Conservation (phyloP, 2,329 filamentous ascomycete genomes). For the Lachnellula arida region DNA sequence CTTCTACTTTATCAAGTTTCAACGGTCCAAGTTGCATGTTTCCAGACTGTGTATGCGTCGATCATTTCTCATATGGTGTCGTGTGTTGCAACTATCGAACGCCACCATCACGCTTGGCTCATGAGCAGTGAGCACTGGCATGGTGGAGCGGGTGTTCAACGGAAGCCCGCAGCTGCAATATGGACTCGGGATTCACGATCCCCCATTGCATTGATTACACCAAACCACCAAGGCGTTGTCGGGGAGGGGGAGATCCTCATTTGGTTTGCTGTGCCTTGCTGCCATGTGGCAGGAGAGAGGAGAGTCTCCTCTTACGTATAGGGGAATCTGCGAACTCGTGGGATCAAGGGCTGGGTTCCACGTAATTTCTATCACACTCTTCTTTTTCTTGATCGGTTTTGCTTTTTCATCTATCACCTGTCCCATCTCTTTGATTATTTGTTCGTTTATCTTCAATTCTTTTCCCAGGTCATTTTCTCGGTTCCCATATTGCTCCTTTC, state of each 20-base stretch:
- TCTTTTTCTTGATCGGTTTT: background rate
- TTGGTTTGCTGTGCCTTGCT: slow-evolving; percentile 2
- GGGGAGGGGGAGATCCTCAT: background rate
- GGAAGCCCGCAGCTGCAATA: slow-evolving; percentile 4
- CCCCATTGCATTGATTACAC: background rate
- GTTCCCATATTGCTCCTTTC: background rate
- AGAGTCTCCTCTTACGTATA: background rate
- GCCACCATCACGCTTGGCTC: background rate
- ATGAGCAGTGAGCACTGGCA: background rate
- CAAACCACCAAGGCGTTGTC: background rate
- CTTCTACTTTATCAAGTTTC: background rate
- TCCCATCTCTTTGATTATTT: background rate
- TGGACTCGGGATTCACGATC: slow-evolving; percentile 1
- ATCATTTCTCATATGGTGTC: background rate
- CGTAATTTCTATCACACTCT: slow-evolving; percentile 4
- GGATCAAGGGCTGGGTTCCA: background rate
- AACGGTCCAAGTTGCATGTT: background rate
- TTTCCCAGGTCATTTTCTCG: background rate
- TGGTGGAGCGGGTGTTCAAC: background rate
- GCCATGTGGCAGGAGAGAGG: slow-evolving; percentile 6
- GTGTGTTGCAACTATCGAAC: background rate
- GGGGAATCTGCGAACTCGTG: background rate
- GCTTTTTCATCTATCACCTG: background rate
- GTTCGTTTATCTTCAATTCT: background rate
- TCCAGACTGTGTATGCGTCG: background rate